phyloP scores from a whole-genome alignment of 2,329 filamentous ascomycete species.

The Cladosporium austrohemisphaericum region DNA sequence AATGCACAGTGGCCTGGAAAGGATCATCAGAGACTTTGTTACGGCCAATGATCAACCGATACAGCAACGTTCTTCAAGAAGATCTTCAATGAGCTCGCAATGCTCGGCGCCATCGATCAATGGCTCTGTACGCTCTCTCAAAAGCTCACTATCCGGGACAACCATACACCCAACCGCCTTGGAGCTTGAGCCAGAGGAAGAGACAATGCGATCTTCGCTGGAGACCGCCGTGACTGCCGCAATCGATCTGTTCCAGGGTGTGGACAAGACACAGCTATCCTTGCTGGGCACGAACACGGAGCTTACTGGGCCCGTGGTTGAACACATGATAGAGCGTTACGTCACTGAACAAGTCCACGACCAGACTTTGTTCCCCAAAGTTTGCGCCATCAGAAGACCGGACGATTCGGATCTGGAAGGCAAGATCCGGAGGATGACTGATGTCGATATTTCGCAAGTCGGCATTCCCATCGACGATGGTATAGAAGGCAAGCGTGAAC shows the following conservation, averaged over 20 bases:
- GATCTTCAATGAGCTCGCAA: slow-evolving; percentile 35
- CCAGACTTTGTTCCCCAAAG: slow-evolving; percentile 72
- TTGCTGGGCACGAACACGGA: slow-evolving; percentile 89
- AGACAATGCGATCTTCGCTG: slow-evolving; percentile 79
- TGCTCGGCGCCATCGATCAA: slow-evolving; percentile 32
- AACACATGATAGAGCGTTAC: slow-evolving; percentile 91
- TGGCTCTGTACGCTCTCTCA: slow-evolving; percentile 33
- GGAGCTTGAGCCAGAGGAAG: slow-evolving; percentile 84
- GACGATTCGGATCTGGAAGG: slow-evolving; percentile 86
- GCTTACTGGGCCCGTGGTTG: slow-evolving; percentile 84
- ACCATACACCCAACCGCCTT: slow-evolving; percentile 49
- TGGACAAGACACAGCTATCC: slow-evolving; percentile 93
- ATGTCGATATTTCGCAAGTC: slow-evolving; percentile 89
- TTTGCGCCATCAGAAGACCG: slow-evolving; percentile 71
- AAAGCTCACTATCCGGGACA: slow-evolving; percentile 35
- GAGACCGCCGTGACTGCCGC: slow-evolving; percentile 90
- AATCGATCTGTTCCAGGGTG: slow-evolving; percentile 91
- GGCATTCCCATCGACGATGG: slow-evolving; percentile 83
- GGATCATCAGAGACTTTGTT: slow-evolving; percentile 83
- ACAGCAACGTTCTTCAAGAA: slow-evolving; percentile 27
- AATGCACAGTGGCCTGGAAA: slow-evolving; percentile 89
- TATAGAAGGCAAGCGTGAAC: slow-evolving; percentile 71
- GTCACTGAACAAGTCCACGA: slow-evolving; percentile 90
- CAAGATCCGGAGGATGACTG: slow-evolving; percentile 88
- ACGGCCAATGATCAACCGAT: slow-evolving; percentile 80